These are phyloP conservation scores for Salix viminalis DNA, from an alignment of 345 rosid species.

Conservation along the genomic window DNA sequence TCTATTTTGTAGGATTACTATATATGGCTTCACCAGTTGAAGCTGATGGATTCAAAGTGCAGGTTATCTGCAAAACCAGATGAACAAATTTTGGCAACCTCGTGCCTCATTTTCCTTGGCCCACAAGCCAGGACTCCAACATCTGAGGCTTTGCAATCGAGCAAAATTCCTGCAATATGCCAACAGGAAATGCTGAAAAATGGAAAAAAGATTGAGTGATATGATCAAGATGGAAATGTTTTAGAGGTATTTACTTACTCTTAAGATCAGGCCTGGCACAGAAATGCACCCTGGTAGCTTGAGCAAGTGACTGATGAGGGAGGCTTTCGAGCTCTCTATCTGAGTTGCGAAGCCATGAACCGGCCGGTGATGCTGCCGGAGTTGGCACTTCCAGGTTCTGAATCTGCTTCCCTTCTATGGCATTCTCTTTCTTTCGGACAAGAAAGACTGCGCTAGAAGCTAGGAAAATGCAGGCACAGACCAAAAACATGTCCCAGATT, in stretches of 20 bases:
- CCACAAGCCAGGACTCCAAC: conserved; percentile 28
- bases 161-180: conserved; percentile 15
- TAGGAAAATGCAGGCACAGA: conserved; percentile 3
- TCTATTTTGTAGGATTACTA: background rate
- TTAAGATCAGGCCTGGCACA: conserved; percentile 26
- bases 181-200: background rate
- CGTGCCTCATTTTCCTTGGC: conserved; percentile 29
- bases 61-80: conserved; percentile 16
- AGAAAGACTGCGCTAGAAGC: conserved; percentile 3
- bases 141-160: conserved; percentile 13
- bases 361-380: conserved; percentile 2
- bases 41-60: conserved; percentile 29
- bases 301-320: conserved; percentile 12
- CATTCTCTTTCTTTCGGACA: conserved; percentile 1
- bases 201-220: background rate
- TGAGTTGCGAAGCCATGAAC: background rate
- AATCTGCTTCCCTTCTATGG: background rate
- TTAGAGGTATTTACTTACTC: conserved; percentile 10
- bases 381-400: conserved; percentile 14
- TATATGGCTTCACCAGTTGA: conserved; percentile 20
- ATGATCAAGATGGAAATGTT: background rate
- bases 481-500: conserved; percentile 16
- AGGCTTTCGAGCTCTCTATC: conserved; percentile 17
- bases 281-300: conserved; percentile 17
- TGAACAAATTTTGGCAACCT: conserved; percentile 25